Base-by-base conservation (phyloP, 1,139 yeast species). In the Candida neerlandica region DNA sequence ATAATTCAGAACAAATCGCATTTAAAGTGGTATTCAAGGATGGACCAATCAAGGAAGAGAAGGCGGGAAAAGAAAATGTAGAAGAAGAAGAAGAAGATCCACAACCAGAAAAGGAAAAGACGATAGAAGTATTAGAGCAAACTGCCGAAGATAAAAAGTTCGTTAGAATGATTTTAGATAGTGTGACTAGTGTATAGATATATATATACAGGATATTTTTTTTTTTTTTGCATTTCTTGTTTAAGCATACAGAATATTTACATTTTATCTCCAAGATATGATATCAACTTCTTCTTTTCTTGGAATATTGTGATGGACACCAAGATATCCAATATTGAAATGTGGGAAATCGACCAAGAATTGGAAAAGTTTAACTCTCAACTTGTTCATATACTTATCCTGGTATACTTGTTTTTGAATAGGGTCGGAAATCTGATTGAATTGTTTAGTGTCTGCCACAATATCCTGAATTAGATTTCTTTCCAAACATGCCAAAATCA, bases 1-100 rank as follows among this genome's bases (percentile, higher is more conserved):
- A 89, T 63, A 68, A 69, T 5, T 71, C 79, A 12, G 82, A 82
- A 47, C 73, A 67, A 50, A 69, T 86, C 58, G 80, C 83, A 3
- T 86, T 80, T 59, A 67, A 64, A 42, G 80, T 85, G 3, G 62
- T 69, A 14, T 67, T 85, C 18, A 45, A 45, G 4, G 35, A 43
- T 39, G 30, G 30, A 15, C 27, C 11, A 9, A 11, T 19, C 9
- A 15, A n/a, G 14, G 26, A 26, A 43, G 29, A 42, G 9, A 2
- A 4, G 16, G 27, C 14, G 7, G 19, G 9, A 7, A 32, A 10
- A 40, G 19, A 30, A 29, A 42, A 15, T 6, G 1, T 12, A 5
- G 32, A 23, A 4, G 12, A 39, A 12, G 21, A 12, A 4, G 21
- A 21, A 4, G 30, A 14, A 23, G 16, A 39, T 7, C 18, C 27